A percentile compares a stretch with the other conserved stretches of the same genome.
phyloP scores from a whole-genome alignment of 106 monocot species.

The Alisma plantagoaquatica region DNA sequence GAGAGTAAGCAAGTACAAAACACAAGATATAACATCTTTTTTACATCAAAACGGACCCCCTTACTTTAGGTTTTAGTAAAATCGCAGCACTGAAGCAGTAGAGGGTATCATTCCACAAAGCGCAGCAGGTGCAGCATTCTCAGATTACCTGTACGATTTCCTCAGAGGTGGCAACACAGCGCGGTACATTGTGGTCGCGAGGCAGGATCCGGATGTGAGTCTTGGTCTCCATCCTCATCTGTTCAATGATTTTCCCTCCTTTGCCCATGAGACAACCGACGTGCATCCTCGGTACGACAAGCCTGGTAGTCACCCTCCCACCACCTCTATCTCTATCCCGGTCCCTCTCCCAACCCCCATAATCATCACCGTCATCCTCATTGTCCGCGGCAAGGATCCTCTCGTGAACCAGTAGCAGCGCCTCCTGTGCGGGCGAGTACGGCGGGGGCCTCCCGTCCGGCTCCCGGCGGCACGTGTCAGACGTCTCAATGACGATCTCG shows the following conservation, averaged over 20 bases:
- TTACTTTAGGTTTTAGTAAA: no score
- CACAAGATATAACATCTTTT: no score
- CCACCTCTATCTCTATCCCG: no score
- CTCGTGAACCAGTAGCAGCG: conserved; percentile 63
- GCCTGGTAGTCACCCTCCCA: conserved; percentile 49
- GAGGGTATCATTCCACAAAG: no score
- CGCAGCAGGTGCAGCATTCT: not conserved
- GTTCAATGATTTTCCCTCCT: conserved; percentile 97
- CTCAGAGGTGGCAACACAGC: conserved; percentile 66
- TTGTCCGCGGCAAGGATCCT: conserved; percentile 53
- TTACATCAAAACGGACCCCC: no score
- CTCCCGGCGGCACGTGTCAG: conserved; percentile 56
- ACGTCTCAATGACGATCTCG: conserved; percentile 83
- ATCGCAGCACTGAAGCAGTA: no score
- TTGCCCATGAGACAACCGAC: conserved; percentile 94
- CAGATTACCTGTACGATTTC: conserved; percentile 82
- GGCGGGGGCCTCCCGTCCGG: conserved; percentile 77
- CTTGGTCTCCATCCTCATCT: conserved; percentile 95
- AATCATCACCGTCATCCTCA: conserved; percentile 20
- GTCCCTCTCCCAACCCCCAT: conserved; percentile 25
- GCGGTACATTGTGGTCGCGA: conserved; percentile 66
- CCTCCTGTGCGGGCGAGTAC: conserved; percentile 88
- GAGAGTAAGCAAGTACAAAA: no score
- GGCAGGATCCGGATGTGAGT: conserved; percentile 93
- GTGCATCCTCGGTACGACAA: conserved; percentile 77